phyloP scores from a whole-genome alignment of 2,329 filamentous ascomycete species.

The Fusarium sp. region DNA sequence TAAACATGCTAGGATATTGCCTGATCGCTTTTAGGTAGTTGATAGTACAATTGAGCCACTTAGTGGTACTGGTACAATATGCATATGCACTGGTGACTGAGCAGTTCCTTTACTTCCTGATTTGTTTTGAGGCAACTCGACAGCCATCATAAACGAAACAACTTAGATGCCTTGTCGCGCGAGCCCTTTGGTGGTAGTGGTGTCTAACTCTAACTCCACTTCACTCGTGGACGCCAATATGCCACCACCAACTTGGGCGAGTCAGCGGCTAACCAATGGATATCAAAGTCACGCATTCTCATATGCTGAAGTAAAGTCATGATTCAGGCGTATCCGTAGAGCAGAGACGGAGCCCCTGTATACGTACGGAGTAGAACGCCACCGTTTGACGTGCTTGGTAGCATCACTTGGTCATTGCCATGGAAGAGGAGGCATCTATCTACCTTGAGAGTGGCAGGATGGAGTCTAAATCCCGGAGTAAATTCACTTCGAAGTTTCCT shows the following conservation, averaged over 20 bases:
- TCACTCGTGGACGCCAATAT: neutral
- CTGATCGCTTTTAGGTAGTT: constrained; percentile 17
- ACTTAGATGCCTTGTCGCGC: neutral
- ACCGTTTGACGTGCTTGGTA: neutral
- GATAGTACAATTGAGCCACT: constrained; percentile 27
- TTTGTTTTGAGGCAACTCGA: neutral
- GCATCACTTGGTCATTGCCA: neutral
- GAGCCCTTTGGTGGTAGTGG: neutral
- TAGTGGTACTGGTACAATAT: constrained; percentile 17
- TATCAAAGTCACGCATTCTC: neutral
- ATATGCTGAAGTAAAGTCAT: neutral
- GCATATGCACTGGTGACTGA: neutral
- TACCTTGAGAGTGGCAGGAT: neutral
- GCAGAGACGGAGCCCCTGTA: neutral
- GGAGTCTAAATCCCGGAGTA: too few species aligned
- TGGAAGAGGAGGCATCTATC: too few species aligned
- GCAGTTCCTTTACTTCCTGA: neutral
- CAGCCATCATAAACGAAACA: neutral
- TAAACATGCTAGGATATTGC: constrained; percentile 15
- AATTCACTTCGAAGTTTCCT: too few species aligned
- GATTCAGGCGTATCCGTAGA: too few species aligned
- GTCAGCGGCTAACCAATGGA: neutral
- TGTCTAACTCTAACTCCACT: neutral
- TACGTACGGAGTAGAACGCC: neutral
- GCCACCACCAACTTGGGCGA: neutral